Conservation (phyloP, 208 protist species). For the Acanthamoeba royreba region DNA sequence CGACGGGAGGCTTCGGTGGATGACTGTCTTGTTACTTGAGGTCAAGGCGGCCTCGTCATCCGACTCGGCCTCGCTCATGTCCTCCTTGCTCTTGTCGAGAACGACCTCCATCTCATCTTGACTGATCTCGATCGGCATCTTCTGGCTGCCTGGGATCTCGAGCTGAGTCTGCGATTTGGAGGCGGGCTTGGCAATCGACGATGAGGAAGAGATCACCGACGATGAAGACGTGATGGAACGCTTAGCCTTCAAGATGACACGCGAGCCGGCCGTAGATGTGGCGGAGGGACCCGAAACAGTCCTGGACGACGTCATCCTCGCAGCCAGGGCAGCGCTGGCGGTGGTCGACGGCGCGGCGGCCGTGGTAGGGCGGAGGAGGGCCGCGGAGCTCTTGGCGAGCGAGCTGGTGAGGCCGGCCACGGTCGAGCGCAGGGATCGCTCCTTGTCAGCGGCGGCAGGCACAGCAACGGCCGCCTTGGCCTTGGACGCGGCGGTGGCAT, state of each 20-base stretch:
- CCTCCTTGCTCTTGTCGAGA: conserved; percentile 32
- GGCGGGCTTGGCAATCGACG: too few species aligned
- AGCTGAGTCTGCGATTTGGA: too few species aligned
- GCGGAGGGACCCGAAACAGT: background rate
- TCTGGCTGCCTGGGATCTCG: too few species aligned
- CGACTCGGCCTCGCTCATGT: background rate
- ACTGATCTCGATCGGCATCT: background rate
- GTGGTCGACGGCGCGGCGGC: too few species aligned
- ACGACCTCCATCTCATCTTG: conserved; percentile 2
- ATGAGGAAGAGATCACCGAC: too few species aligned
- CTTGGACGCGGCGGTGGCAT: background rate
- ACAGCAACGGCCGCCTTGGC: too few species aligned
- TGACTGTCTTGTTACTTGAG: background rate
- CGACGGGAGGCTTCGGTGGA: background rate
- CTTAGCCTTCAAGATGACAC: background rate
- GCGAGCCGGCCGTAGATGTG: background rate
- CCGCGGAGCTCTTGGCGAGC: background rate
- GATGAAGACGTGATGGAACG: too few species aligned
- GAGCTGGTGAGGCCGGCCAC: background rate
- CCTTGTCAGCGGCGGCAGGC: too few species aligned
- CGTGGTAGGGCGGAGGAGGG: background rate
- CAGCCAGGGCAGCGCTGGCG: too few species aligned
- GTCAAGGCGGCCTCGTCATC: background rate
- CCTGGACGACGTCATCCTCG: too few species aligned
- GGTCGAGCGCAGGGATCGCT: background rate